These are phyloP conservation scores for Rugosomyces carneus DNA, from an alignment of 1,284 basidiomycete species.

Conservation along the genomic window DNA sequence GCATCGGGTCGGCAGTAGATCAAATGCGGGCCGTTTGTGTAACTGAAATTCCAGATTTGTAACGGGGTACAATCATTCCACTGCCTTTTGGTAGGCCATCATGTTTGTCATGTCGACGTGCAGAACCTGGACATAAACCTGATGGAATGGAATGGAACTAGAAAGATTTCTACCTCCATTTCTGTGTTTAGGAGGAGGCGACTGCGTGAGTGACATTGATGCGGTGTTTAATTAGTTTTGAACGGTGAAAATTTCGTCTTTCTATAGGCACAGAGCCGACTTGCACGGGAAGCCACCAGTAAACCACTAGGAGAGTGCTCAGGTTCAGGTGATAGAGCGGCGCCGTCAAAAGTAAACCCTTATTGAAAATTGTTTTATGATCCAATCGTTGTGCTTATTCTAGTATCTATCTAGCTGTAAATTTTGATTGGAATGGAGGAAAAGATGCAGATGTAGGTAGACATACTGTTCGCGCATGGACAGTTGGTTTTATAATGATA, in stretches of 20 bases:
- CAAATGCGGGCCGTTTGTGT: too few species aligned
- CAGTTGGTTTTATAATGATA: constrained; percentile 20
- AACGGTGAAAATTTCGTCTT: not conserved
- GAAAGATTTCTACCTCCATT: too few species aligned
- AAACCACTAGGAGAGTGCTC: not conserved
- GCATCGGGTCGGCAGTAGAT: too few species aligned
- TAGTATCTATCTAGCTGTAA: constrained; percentile 13
- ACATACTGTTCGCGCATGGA: constrained; percentile 7
- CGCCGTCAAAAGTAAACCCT: not conserved
- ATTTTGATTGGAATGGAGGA: not conserved
- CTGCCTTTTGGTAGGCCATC: too few species aligned
- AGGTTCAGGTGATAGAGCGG: not conserved
- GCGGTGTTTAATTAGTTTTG: not conserved
- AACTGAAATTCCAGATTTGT: too few species aligned
- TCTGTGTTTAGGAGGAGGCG: too few species aligned
- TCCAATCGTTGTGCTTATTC: constrained; percentile 10
- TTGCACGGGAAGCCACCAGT: too few species aligned
- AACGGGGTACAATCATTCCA: too few species aligned
- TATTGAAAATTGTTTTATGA: not conserved
- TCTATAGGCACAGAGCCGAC: not conserved
- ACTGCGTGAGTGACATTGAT: not conserved
- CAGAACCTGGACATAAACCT: too few species aligned
- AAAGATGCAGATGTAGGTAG: not conserved
- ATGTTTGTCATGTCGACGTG: too few species aligned
- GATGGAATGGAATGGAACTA: too few species aligned